Percentiles rank a stretch among this genome's conserved stretches.
Evolutionary conservation across 2,329 filamentous ascomycete genomes (phyloP).

Genomic region (Didymosphaeria variabile): DNA sequence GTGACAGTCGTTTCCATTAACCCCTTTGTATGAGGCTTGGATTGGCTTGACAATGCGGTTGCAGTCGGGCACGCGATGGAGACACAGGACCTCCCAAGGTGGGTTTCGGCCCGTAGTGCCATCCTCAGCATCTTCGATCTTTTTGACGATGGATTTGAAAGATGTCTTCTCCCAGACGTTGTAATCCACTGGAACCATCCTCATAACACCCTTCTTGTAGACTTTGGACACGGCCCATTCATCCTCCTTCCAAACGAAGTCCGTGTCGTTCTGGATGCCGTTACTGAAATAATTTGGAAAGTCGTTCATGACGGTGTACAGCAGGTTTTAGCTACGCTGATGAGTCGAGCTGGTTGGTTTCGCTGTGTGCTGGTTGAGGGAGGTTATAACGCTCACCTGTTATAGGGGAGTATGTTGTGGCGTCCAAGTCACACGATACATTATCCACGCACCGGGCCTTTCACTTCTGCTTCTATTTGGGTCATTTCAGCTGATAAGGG

Average conservation of each 20-base stretch:
- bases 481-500: too few species aligned
- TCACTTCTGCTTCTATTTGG: too few species aligned
- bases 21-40: conserved; percentile 19
- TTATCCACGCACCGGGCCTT: too few species aligned
- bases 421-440: too few species aligned
- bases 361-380: too few species aligned
- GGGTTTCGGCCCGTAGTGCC: not conserved
- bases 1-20: not conserved
- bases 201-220: not conserved
- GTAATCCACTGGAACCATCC: not conserved
- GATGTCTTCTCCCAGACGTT: not conserved
- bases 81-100: not conserved
- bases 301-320: too few species aligned
- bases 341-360: too few species aligned
- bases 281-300: too few species aligned
- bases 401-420: too few species aligned
- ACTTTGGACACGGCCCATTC: not conserved
- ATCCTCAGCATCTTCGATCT: not conserved
- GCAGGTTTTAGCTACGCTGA: too few species aligned
- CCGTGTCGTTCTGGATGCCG: too few species aligned
- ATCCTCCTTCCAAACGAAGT: not conserved
- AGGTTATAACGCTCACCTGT: too few species aligned
- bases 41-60: conserved; percentile 33
- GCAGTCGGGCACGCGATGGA: conserved; percentile 22
- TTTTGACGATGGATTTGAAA: not conserved